phyloP scores from a whole-genome alignment of 1,284 basidiomycete genomes.

The Papiliotrema terrestris region DNA sequence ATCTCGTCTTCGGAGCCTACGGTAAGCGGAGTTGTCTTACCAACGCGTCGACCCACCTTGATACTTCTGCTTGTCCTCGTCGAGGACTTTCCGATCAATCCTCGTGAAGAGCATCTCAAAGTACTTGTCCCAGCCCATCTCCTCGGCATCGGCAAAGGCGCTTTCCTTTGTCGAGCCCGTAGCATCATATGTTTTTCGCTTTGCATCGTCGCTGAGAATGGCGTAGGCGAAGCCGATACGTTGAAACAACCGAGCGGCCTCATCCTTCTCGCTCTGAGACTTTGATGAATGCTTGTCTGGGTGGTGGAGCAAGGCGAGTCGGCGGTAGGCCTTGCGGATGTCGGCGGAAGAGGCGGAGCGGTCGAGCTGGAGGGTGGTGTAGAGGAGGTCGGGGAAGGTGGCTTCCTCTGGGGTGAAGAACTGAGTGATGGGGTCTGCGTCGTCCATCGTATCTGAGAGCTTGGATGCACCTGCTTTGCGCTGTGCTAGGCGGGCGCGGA shows the following conservation, averaged over 20 bases:
- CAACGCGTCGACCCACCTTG: constrained; percentile 60
- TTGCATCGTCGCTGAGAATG: constrained; percentile 72
- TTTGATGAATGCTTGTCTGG: constrained; percentile 80
- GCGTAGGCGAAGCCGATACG: constrained; percentile 87
- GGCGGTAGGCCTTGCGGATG: constrained; percentile 79
- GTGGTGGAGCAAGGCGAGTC: constrained; percentile 74
- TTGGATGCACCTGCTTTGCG: too few species aligned
- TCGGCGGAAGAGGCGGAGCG: constrained; percentile 59
- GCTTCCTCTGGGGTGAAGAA: constrained; percentile 69
- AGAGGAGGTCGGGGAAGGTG: constrained; percentile 53
- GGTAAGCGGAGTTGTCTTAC: neutral
- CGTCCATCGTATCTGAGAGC: constrained; percentile 52
- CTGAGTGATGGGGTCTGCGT: constrained; percentile 66
- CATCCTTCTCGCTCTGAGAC: constrained; percentile 58
- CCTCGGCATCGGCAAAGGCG: constrained; percentile 62
- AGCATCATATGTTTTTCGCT: constrained; percentile 68
- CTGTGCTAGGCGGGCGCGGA: too few species aligned
- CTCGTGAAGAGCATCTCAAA: constrained; percentile 83
- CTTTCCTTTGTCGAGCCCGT: constrained; percentile 80
- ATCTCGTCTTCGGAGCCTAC: constrained; percentile 78
- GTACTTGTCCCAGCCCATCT: constrained; percentile 88
- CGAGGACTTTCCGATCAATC: constrained; percentile 76
- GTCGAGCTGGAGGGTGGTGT: constrained; percentile 63
- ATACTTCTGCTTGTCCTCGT: constrained; percentile 86
- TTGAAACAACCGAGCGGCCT: constrained; percentile 72